phyloP scores from a whole-genome alignment of 371 early-diverging fungal species.

The Lichtheimia ramosa region DNA sequence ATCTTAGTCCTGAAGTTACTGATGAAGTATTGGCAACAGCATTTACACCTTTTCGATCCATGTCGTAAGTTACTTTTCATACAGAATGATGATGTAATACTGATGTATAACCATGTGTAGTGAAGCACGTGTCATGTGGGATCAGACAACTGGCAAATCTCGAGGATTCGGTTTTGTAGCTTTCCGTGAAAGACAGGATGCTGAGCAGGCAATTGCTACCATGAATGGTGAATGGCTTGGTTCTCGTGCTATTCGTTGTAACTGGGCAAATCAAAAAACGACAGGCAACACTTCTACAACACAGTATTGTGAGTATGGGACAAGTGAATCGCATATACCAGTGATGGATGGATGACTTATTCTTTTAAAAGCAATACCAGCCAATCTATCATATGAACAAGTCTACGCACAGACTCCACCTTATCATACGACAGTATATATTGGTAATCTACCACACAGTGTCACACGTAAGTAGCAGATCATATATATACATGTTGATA shows the following conservation, averaged over 20 bases:
- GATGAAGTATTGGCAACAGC: conserved; percentile 71
- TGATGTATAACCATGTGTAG: conserved; percentile 24
- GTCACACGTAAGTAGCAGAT: conserved; percentile 57
- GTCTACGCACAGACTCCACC: conserved; percentile 73
- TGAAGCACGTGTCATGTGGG: conserved; percentile 71
- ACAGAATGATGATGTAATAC: neutral
- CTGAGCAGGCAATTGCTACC: conserved; percentile 78
- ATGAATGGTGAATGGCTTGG: conserved; percentile 85
- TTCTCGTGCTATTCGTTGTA: conserved; percentile 62
- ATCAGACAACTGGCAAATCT: conserved; percentile 75
- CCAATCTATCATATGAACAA: conserved; percentile 58
- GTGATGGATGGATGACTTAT: neutral
- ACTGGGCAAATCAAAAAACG: conserved; percentile 70
- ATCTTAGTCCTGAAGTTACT: conserved; percentile 83
- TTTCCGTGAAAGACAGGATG: conserved; percentile 80
- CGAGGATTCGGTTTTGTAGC: conserved; percentile 86
- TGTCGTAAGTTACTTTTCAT: conserved; percentile 51
- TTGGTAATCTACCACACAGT: conserved; percentile 79
- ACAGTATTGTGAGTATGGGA: too few species aligned
- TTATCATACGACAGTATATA: conserved; percentile 83
- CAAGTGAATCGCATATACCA: too few species aligned
- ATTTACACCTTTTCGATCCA: conserved; percentile 61
- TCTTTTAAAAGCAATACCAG: conserved; percentile 10
- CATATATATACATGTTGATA: neutral
- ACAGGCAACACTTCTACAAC: conserved; percentile 1